phyloP scores from a whole-genome alignment of 805 yeast species.

The Cyberlindnera mycetangii region DNA sequence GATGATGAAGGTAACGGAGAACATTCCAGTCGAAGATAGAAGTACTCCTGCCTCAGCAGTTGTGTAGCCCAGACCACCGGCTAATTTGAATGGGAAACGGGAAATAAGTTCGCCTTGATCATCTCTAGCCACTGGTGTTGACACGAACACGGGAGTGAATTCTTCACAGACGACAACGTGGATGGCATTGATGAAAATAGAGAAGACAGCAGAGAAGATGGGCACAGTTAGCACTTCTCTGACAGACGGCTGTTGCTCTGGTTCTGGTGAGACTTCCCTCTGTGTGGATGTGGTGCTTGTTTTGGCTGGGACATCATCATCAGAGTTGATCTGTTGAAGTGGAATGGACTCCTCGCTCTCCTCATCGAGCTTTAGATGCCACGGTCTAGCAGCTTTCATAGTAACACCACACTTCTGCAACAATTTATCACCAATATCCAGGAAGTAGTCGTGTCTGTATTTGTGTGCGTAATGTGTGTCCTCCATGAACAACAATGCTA shows the following conservation, averaged over 20 bases:
- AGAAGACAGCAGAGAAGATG: conserved; percentile 8
- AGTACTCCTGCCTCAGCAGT: conserved; percentile 22
- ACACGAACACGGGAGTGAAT: conserved; percentile 12
- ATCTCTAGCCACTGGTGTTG: conserved; percentile 13
- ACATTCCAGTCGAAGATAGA: conserved; percentile 22
- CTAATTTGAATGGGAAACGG: conserved; percentile 19
- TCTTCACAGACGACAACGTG: conserved; percentile 14
- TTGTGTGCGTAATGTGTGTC: conserved; percentile 14
- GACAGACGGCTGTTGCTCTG: not conserved
- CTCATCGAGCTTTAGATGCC: conserved; percentile 10
- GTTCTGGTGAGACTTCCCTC: not conserved
- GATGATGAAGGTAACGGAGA: conserved; percentile 18
- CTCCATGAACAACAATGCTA: conserved; percentile 12
- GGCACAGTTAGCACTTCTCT: conserved; percentile 11
- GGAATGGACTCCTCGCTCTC: conserved; percentile 1
- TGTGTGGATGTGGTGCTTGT: not conserved
- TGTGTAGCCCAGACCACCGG: conserved; percentile 22
- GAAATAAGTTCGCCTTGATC: conserved; percentile 16
- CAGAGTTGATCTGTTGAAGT: not conserved
- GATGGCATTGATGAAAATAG: conserved; percentile 9
- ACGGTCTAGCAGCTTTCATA: conserved; percentile 8
- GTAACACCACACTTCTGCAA: not conserved
- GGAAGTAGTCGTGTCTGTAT: conserved; percentile 10
- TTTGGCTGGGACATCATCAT: not conserved
- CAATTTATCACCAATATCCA: conserved; percentile 12